Evolutionary conservation across 2,329 filamentous ascomycete species (phyloP).

Genomic region (Phyllosticta citrichinensis): DNA sequence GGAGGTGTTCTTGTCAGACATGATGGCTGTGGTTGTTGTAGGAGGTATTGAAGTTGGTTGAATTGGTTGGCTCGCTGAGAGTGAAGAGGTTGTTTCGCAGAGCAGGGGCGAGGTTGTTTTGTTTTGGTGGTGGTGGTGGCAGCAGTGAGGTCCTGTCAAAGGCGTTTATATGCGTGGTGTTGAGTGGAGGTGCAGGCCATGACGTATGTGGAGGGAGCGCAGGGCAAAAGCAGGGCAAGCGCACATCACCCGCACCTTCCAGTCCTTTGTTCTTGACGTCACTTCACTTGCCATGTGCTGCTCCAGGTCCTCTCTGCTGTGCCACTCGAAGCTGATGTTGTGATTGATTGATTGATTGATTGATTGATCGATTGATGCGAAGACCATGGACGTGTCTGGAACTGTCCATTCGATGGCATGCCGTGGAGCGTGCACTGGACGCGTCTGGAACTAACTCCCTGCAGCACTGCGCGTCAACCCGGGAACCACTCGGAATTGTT

Average conservation of each 20-base stretch:
- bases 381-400: neutral
- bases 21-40: conserved; percentile 21
- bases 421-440: neutral
- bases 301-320: no score
- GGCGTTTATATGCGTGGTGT: neutral
- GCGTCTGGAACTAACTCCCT: no score
- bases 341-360: no score
- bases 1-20: conserved; percentile 53
- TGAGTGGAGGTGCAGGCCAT: neutral
- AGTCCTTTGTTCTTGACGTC: neutral
- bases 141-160: neutral
- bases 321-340: neutral
- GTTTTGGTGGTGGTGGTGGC: neutral
- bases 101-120: neutral
- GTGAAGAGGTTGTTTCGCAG: neutral
- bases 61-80: no score
- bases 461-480: no score
- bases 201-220: conserved; percentile 10
- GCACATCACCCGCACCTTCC: neutral
- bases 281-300: neutral
- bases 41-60: neutral
- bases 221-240: neutral
- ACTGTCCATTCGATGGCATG: neutral
- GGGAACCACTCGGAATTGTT: neutral
- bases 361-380: neutral